A percentile compares a stretch with the other conserved stretches of the same genome.
Evolutionary conservation across 192 early-diverging fungal genomes (phyloP).

Genomic region (Coemansia sp.): DNA sequence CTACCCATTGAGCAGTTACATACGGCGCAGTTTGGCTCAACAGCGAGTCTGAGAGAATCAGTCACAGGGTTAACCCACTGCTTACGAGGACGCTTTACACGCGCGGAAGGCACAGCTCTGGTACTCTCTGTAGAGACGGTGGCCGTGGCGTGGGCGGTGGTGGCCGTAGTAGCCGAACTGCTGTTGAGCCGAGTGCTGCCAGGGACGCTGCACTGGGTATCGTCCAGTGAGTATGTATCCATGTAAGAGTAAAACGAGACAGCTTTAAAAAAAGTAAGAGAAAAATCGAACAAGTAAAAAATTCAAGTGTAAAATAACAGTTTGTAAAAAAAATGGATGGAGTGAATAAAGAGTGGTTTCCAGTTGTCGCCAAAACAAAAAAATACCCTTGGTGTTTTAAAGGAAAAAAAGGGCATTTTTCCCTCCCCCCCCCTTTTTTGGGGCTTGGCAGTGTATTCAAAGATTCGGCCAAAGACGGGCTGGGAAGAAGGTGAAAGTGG

Average conservation of each 20-base stretch:
- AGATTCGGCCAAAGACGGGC: not conserved
- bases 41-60: conserved; percentile 1
- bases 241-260: not conserved
- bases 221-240: not conserved
- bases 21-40: conserved; percentile 35
- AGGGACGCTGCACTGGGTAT: not conserved
- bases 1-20: conserved; percentile 36
- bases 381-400: too few species aligned
- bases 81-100: not conserved
- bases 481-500: not conserved
- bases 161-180: not conserved
- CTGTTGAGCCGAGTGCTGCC: not conserved
- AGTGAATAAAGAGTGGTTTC: not conserved
- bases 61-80: conserved; percentile 23
- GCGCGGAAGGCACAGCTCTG: not conserved
- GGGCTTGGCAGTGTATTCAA: not conserved
- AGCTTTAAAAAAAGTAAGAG: not conserved
- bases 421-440: not conserved
- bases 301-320: not conserved
- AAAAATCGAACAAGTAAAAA: not conserved
- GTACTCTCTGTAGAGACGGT: not conserved
- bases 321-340: not conserved
- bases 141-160: not conserved
- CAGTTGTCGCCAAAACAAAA: not conserved
- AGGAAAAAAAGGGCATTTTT: too few species aligned